A percentile compares a stretch with the other conserved stretches of the same genome.
These are phyloP conservation scores for Solanum appendiculatum DNA, from an alignment of 257 asterid genomes.

Conservation along the genomic window DNA sequence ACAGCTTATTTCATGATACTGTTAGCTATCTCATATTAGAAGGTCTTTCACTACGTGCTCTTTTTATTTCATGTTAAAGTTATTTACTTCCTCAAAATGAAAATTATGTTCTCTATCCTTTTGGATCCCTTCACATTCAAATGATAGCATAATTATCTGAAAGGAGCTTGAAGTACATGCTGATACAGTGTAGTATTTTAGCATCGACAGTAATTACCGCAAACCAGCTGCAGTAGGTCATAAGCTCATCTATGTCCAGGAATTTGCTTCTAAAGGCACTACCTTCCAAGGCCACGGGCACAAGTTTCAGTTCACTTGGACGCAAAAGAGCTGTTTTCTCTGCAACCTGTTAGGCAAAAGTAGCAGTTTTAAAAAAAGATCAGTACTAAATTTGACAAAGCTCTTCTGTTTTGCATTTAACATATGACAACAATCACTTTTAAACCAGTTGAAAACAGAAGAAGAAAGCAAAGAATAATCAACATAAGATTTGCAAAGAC, in stretches of 20 bases:
- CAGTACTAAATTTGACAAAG: not conserved
- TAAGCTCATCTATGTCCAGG: slow-evolving; percentile 85
- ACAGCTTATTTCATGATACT: not conserved
- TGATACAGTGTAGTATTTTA: not conserved
- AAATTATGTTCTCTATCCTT: not conserved
- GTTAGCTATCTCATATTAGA: not conserved
- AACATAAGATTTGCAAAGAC: not conserved
- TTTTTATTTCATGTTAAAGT: not conserved
- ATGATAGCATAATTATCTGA: not conserved
- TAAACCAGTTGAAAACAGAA: not conserved
- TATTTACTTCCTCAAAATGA: not conserved
- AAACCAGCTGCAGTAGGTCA: slow-evolving; percentile 98
- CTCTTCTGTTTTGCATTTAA: not conserved
- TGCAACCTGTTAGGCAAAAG: slow-evolving; percentile 56
- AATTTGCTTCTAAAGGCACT: slow-evolving; percentile 85
- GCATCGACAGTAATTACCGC: slow-evolving; percentile 53
- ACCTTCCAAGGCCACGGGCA: slow-evolving; percentile 86
- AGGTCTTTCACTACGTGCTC: not conserved
- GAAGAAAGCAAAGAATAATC: not conserved
- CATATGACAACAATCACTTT: not conserved
- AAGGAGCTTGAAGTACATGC: not conserved
- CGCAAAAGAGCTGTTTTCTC: slow-evolving; percentile 95
- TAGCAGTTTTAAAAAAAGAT: not conserved
- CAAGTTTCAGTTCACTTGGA: slow-evolving; percentile 73
- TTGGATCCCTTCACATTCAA: not conserved